Base-by-base conservation (phyloP, 2,329 filamentous ascomycete genomes). In the Aaosphaeria arxii region DNA sequence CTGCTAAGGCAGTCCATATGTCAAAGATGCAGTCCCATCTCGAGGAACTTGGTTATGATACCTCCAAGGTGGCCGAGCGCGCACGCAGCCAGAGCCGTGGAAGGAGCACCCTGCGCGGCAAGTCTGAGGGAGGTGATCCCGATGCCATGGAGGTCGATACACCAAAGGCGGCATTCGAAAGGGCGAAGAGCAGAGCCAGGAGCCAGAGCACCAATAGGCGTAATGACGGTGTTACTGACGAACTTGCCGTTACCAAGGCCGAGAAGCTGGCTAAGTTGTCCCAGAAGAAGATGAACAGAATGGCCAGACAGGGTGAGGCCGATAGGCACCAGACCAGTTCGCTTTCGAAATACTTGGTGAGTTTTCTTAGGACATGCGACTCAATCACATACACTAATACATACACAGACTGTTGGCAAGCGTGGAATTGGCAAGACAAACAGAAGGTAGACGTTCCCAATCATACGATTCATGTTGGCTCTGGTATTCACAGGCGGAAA, bases 241-340 rank as follows among this genome's bases (percentile, higher is more conserved):
- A 84, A 55, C 72, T 69, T 46, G 77, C 81, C 43, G 82, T 88
- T 57, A 80, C 78, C 51, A 95, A 92, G 82, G 91, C 89, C 35
- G 91, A 96, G 72, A 85, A 87, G 64, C 78, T 95, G 69, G 81
- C 85, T 68, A 97, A 96, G 81, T 76, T 99, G 69, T 81, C 86
- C 63, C 95, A 99, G 85, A 91, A 92, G 81, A 92, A 91, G 83
- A 96, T 95, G 91, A 99, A 99, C 79, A 84, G 92, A 57, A 94
- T 95, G 87, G 94, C 94, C 40, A 86, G 91, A 72, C 89, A 95
- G 80, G 94, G 94, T 79, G 94, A 99, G 78, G 91, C 87, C 53
- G 94, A 99, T 80, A 85, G 95, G 69, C 92, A 97, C 75, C 84
- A 85, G 53, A 86, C 86, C 47, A 88, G 88, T 35, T 81, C 88